Base-by-base conservation (phyloP, 2,329 filamentous ascomycete genomes). In the Tolypocladium amazonense region DNA sequence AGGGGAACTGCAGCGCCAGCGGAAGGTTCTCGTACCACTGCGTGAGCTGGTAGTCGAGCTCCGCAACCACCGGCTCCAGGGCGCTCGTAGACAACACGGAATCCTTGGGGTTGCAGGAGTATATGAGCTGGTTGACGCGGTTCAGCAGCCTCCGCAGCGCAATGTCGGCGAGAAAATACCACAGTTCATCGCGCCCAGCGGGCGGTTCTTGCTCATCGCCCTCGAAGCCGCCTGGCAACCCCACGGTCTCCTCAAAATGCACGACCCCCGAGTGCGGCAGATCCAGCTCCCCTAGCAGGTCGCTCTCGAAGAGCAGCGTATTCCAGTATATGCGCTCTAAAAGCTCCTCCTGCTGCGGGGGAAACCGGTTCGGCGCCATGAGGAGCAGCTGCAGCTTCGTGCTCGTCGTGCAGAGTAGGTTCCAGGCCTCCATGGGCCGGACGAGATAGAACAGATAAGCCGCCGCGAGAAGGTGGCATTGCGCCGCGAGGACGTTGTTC, bases 111-210 rank as follows among this genome's bases (percentile, higher is more conserved):
- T n/a, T n/a, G n/a, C n/a, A n/a, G n/a, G 87, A 88, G 71, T 92
- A 92, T 63, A 92, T 88, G 66, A 91, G 83, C 69, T 91, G 88
- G 75, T 87, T 90, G 67, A 90, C 88, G 61, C 88, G 81, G 70
- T 92, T 92, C 65, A 93, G 80, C 4, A 94, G 81, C 59, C 90
- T 80, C 54, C 89, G 83, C 15, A 94, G 77, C 5, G 89, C 89
- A 63, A 94, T 92, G 68, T 93, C 89, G 43, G 90, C 89, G 37
- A 93, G 76, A 66, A 93, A 93, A 69, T 94, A 94, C 89, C 90
- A 93, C 18, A 93, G 77, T 61, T 93, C 89, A 66, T 93, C 90
- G 56, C 85, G 82, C 15, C 88, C 88, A 9, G 85, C 83, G 30
- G 58, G 77, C 63, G 83, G 77, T 63, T 83, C 81, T 9, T 79